Evolutionary conservation across 345 rosid genomes (phyloP), one percentile per base, ranked within the genome.

Genomic region (Linum usitatissimum): DNA sequence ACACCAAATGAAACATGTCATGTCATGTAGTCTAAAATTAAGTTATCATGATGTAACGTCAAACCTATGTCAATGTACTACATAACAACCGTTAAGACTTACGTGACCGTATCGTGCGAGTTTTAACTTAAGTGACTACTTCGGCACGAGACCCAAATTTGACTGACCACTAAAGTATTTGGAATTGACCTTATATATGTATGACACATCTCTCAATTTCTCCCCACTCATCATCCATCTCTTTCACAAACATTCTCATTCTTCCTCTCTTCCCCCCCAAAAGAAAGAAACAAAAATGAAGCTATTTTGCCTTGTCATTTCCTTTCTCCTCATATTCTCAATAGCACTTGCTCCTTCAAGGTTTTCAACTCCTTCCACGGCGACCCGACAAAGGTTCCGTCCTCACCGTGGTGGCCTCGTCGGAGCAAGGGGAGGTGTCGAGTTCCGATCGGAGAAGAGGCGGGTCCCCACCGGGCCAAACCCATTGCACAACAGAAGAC

Each of bases 401-500:
- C 28, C 28, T 23, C 28, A 23, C 31, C 1, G 57, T 34, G 15
- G 6, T 17, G 1, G 28, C 28, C 28, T 40, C 23, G 1, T 20
- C 4, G 9, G 51, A 20, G n/a, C 38, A 34, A 34, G 38, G 38
- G 38, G 8, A 34, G 58, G 18, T n/a, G 18, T 6, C 55, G 34
- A 68, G 58, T 28, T 77, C 75, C 10, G 20, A 13, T 61, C 76
- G 1, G 69, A 79, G 77, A 79, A 79, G 65, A 69, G 84, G 57
- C 73, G 64, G 60, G 77, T 78, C 49, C 86, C 84, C 0, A 72
- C 82, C 0, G 84, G 87, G 23, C 68, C 82, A 8, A 82, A 82
- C 64, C 87, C 87, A 0, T 64, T 82, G 63, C 87, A 82, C 66
- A 82, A 82, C 71, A 77, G 39, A 73, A 57, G 77, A 55, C 55